Percentiles rank a stretch among this genome's conserved stretches.
Conservation (phyloP, 495 filamentous ascomycete genomes). For the Lophiotrema nucula region DNA sequence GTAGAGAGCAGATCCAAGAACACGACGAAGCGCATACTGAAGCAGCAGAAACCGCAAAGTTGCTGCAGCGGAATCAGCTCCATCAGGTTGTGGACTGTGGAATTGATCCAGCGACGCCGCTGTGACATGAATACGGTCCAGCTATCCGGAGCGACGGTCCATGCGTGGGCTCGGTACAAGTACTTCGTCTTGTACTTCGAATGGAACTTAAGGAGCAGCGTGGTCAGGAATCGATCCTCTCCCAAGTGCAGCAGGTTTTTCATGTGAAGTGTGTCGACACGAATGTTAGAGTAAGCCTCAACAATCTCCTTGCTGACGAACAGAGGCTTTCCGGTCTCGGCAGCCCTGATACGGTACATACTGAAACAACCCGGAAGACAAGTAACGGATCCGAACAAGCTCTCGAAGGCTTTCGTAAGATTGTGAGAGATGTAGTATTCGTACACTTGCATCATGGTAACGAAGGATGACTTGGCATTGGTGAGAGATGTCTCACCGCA, state of each 20-base stretch:
- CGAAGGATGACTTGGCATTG: slow-evolving; percentile 87
- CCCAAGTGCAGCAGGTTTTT: slow-evolving; percentile 96
- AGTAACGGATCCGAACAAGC: slow-evolving; percentile 93
- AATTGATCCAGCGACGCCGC: slow-evolving; percentile 99
- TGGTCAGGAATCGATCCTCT: slow-evolving; percentile 95
- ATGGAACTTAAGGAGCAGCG: slow-evolving; percentile 88
- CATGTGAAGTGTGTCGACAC: slow-evolving; percentile 97
- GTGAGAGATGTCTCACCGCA: slow-evolving; percentile 93
- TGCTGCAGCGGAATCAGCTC: slow-evolving; percentile 91
- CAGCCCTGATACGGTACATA: slow-evolving; percentile 95
- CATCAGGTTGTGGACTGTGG: slow-evolving; percentile 95
- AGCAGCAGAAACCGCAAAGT: slow-evolving; percentile 99
- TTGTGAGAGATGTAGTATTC: slow-evolving; percentile 99
- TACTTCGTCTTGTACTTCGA: slow-evolving; percentile 97
- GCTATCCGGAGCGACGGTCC: slow-evolving; percentile 92
- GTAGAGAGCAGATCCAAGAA: slow-evolving; percentile 92
- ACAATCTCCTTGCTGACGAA: slow-evolving; percentile 92
- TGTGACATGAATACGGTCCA: slow-evolving; percentile 96
- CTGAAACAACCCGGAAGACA: slow-evolving; percentile 97
- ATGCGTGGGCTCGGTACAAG: slow-evolving; percentile 85
- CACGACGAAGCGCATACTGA: slow-evolving; percentile 98
- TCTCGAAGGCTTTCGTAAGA: slow-evolving; percentile 96
- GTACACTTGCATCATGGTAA: slow-evolving; percentile 99
- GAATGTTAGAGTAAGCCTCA: slow-evolving; percentile 81
- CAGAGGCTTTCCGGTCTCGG: slow-evolving; percentile 89